Conservation (phyloP, 805 yeast species). For the Monosporozyma solicola region DNA sequence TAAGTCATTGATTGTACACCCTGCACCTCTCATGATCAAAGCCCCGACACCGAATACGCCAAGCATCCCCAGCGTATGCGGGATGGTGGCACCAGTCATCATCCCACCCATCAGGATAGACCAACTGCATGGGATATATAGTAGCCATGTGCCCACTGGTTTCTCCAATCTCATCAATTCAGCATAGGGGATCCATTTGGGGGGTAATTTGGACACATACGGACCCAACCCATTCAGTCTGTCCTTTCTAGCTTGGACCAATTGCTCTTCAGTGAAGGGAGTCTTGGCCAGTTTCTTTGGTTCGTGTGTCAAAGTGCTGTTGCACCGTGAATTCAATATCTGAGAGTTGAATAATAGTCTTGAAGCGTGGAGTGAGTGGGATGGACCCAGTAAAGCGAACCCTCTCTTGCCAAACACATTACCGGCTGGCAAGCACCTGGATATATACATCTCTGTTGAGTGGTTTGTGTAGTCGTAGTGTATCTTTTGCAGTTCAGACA, state of each 20-base stretch:
- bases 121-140: slow-evolving; percentile 86
- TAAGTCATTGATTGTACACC: slow-evolving; percentile 91
- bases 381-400: not conserved
- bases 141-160: slow-evolving; percentile 89
- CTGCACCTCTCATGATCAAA: slow-evolving; percentile 92
- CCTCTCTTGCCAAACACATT: too few relatives aligned
- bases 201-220: slow-evolving; percentile 56
- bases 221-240: slow-evolving; percentile 43
- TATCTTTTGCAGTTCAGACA: too few relatives aligned
- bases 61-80: slow-evolving; percentile 51
- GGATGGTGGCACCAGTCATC: slow-evolving; percentile 57
- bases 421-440: too few relatives aligned
- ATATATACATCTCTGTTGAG: too few relatives aligned
- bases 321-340: not conserved
- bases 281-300: not conserved
- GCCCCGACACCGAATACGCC: slow-evolving; percentile 77
- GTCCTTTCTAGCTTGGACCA: slow-evolving; percentile 38
- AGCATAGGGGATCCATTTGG: slow-evolving; percentile 76
- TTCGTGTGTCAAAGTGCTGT: slow-evolving; percentile 5
- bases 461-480: too few relatives aligned
- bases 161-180: slow-evolving; percentile 86
- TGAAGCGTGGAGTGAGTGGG: not conserved
- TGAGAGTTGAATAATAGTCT: not conserved
- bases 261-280: slow-evolving; percentile 22
- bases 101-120: slow-evolving; percentile 85